phyloP scores from a whole-genome alignment of 257 asterid genomes.

The Marsdenia floribunda region DNA sequence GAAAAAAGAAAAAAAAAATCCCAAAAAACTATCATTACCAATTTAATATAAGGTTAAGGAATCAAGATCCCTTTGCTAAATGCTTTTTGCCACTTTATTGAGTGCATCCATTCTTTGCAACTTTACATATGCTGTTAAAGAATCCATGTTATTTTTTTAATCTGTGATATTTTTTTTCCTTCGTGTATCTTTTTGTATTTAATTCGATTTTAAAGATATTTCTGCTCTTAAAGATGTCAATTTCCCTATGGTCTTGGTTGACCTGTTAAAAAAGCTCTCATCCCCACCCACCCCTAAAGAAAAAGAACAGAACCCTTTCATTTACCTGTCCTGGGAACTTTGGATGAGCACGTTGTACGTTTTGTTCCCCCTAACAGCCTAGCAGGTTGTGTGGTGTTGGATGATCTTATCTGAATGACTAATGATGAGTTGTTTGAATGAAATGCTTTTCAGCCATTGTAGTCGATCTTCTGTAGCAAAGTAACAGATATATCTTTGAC shows the following conservation, averaged over 20 bases:
- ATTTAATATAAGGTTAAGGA: conserved; percentile 3
- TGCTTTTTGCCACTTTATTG: conserved; percentile 5
- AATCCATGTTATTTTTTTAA: conserved; percentile 3
- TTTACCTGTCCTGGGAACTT: not conserved
- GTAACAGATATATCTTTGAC: not conserved
- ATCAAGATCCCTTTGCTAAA: conserved; percentile 5
- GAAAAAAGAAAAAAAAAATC: too few relatives aligned
- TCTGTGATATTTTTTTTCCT: not conserved
- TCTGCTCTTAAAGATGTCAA: not conserved
- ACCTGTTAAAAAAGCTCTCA: not conserved
- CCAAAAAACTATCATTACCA: not conserved
- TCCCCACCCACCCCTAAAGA: not conserved
- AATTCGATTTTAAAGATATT: not conserved
- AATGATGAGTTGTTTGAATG: not conserved
- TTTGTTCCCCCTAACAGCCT: not conserved
- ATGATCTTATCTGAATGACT: not conserved
- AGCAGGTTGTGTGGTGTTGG: not conserved
- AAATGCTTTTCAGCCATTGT: not conserved
- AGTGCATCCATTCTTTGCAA: conserved; percentile 15
- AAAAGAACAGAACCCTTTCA: not conserved
- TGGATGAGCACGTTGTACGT: not conserved
- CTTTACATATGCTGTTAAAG: conserved; percentile 8
- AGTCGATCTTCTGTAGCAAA: not conserved
- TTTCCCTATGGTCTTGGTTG: not conserved
- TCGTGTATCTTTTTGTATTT: not conserved